Evolutionary conservation across 345 rosid genomes (phyloP).

Genomic region (Excoecaria agallocha): DNA sequence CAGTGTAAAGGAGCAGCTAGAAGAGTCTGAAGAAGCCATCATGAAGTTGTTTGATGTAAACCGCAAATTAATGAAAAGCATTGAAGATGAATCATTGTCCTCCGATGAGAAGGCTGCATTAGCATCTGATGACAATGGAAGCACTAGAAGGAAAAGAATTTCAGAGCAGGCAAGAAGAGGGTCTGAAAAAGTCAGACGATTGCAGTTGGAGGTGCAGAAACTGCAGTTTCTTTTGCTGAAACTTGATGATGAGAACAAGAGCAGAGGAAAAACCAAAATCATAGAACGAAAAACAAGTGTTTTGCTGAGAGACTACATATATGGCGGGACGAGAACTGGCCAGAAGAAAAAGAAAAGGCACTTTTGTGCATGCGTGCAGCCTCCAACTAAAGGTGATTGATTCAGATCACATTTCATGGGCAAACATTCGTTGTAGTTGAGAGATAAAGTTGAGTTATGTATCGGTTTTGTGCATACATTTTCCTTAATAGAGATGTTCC

Average conservation of each 20-base stretch:
- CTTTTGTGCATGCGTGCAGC: constrained; percentile 79
- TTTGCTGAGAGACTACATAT: constrained; percentile 72
- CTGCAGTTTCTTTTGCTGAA: constrained; percentile 69
- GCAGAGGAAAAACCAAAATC: constrained; percentile 43
- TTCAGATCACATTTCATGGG: constrained; percentile 6
- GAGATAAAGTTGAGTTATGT: not conserved
- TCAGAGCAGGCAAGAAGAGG: constrained; percentile 78
- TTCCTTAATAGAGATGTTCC: constrained; percentile 13
- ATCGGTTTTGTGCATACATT: constrained; percentile 34
- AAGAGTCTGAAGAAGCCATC: constrained; percentile 71
- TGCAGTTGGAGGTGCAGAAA: constrained; percentile 91
- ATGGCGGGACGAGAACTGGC: constrained; percentile 51
- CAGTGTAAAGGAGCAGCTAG: constrained; percentile 67
- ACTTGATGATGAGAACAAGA: constrained; percentile 62
- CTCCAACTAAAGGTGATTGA: constrained; percentile 63
- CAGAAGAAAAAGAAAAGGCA: constrained; percentile 48
- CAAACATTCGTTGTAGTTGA: constrained; percentile 19
- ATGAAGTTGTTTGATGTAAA: constrained; percentile 57
- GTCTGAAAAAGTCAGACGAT: constrained; percentile 78
- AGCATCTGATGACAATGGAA: constrained; percentile 47
- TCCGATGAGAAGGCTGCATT: constrained; percentile 43
- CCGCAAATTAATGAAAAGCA: constrained; percentile 52
- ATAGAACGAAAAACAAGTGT: constrained; percentile 59
- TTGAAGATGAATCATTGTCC: constrained; percentile 43
- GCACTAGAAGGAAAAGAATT: constrained; percentile 42